Evolutionary conservation across 2,329 filamentous ascomycete genomes (phyloP).

Genomic region (Aspergillus sergii): DNA sequence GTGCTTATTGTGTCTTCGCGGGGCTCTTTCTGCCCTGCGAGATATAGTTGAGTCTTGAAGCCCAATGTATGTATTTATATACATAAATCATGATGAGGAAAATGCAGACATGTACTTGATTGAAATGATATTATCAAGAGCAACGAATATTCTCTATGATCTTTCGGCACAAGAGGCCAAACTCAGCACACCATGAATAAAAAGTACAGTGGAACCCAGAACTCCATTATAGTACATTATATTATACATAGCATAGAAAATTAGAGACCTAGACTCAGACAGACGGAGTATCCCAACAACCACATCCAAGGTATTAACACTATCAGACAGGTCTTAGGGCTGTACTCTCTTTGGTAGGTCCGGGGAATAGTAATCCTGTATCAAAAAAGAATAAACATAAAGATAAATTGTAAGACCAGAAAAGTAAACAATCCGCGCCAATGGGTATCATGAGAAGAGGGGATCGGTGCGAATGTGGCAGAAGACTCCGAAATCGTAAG

Average conservation of each 20-base stretch:
- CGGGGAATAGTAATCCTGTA: neutral
- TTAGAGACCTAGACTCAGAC: neutral
- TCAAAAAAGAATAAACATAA: constrained; percentile 6
- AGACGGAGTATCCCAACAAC: neutral
- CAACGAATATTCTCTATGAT: neutral
- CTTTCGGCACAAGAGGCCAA: neutral
- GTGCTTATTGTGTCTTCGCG: neutral
- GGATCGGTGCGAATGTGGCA: neutral
- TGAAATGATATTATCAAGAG: neutral
- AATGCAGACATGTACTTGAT: neutral
- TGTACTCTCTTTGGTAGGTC: neutral
- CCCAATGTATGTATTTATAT: neutral
- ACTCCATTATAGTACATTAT: neutral
- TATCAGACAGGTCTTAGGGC: neutral
- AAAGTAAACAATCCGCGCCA: constrained; percentile 20
- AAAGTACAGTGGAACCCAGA: neutral
- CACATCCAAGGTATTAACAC: neutral
- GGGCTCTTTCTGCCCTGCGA: neutral
- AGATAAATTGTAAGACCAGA: constrained; percentile 2
- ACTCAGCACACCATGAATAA: neutral
- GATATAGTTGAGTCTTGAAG: neutral
- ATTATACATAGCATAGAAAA: neutral
- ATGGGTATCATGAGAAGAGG: constrained; percentile 33
- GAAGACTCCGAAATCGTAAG: neutral
- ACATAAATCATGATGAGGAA: neutral